phyloP scores from a whole-genome alignment of 371 early-diverging fungal species.

The Funneliformis caledonium region DNA sequence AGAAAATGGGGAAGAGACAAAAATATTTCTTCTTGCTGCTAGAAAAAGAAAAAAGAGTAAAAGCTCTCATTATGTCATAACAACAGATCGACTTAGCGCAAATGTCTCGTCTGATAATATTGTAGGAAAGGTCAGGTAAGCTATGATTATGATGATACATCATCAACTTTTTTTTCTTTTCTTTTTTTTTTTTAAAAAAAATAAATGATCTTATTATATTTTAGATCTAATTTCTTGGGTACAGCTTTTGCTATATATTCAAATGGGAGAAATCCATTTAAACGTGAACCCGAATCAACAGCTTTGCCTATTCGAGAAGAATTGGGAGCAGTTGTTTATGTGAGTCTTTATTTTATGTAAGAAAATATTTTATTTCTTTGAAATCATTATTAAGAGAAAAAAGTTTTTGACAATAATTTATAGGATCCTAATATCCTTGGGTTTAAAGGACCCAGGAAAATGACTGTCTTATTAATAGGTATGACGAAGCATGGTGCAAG shows the following conservation, averaged over 20 bases:
- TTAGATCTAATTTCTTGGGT: constrained; percentile 85
- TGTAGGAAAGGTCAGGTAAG: constrained; percentile 68
- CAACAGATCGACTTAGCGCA: constrained; percentile 45
- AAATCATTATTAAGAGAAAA: neutral
- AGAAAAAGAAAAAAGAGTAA: constrained; percentile 73
- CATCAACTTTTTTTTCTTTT: neutral
- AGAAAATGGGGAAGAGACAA: constrained; percentile 34
- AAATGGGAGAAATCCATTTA: constrained; percentile 63
- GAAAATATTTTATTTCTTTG: neutral
- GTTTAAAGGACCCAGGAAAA: constrained; percentile 91
- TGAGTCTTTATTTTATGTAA: constrained; percentile 45
- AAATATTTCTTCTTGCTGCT: constrained; percentile 67
- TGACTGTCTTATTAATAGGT: constrained; percentile 83
- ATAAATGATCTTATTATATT: constrained; percentile 41
- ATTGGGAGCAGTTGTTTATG: constrained; percentile 81
- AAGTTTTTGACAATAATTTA: neutral
- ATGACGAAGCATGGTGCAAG: constrained; percentile 70
- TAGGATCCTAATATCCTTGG: constrained; percentile 91
- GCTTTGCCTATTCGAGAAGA: constrained; percentile 52
- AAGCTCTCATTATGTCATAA: constrained; percentile 76
- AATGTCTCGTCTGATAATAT: constrained; percentile 45
- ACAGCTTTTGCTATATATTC: constrained; percentile 82
- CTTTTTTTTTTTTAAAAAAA: constrained; percentile 36
- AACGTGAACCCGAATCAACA: constrained; percentile 51
- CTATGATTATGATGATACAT: no score